Evolutionary conservation across 2,329 filamentous ascomycete genomes (phyloP).

Genomic region (Didymella pomorum): DNA sequence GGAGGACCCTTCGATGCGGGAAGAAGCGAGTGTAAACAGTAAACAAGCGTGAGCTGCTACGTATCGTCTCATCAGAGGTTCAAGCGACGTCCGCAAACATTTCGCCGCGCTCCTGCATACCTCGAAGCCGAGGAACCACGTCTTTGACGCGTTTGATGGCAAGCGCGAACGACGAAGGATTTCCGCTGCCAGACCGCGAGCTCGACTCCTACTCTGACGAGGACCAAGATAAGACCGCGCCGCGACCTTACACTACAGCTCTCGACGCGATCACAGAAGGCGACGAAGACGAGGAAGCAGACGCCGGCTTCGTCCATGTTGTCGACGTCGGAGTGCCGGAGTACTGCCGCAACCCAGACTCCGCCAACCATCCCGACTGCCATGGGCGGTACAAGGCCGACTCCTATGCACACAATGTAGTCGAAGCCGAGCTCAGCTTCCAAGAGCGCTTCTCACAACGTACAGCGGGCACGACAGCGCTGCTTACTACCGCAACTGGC

Average conservation of each 20-base stretch:
- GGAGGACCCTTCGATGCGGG: not conserved
- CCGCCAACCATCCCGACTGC: slow-evolving; percentile 1
- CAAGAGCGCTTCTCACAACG: not conserved
- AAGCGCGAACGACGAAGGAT: not conserved
- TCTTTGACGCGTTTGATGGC: slow-evolving; percentile 19
- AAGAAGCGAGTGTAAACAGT: not conserved
- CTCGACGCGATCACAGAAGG: not conserved
- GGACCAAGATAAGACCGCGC: not conserved
- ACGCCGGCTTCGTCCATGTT: slow-evolving; percentile 1
- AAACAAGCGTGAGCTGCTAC: not conserved
- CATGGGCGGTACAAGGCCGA: not conserved
- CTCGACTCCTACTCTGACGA: slow-evolving; percentile 7
- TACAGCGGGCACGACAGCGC: not conserved
- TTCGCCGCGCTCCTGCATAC: not conserved
- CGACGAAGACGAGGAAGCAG: not conserved
- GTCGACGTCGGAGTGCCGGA: not conserved
- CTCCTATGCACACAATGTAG: not conserved
- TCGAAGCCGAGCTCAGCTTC: not conserved
- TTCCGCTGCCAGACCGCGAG: slow-evolving; percentile 2
- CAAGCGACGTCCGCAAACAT: not conserved
- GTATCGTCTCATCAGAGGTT: not conserved
- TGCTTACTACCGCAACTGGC: slow-evolving; percentile 6
- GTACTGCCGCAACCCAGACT: slow-evolving; percentile 13
- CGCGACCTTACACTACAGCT: not conserved
- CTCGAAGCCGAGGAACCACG: not conserved